Evolutionary conservation across 108 stramenopile species (phyloP).

Genomic region (Cyclotella choctawhatcheeana): DNA sequence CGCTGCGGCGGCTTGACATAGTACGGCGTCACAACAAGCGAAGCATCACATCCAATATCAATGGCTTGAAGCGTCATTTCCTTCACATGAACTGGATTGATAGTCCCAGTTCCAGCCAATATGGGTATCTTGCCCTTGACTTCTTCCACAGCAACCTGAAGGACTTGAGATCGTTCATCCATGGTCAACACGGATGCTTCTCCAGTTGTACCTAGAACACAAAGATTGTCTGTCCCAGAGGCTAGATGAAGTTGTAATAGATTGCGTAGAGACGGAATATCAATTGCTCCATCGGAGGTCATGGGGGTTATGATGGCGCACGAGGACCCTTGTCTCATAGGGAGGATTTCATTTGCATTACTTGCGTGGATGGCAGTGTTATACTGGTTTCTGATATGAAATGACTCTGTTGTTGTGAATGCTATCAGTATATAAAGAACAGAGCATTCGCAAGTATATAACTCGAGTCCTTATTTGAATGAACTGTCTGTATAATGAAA

Average conservation of each 20-base stretch:
- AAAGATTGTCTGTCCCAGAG: conserved; percentile 84
- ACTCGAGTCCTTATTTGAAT: too few species aligned
- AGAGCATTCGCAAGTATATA: too few species aligned
- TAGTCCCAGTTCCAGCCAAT: conserved; percentile 86
- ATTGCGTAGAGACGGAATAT: conserved; percentile 66
- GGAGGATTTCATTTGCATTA: conserved; percentile 26
- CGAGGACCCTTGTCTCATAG: conserved; percentile 72
- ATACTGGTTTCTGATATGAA: background rate
- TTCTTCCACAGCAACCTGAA: conserved; percentile 74
- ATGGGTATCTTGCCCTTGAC: conserved; percentile 80
- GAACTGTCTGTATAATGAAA: too few species aligned
- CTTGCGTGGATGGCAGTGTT: background rate
- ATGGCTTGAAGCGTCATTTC: conserved; percentile 86
- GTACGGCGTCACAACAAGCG: conserved; percentile 91
- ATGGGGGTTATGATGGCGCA: conserved; percentile 92
- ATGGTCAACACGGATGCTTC: conserved; percentile 84
- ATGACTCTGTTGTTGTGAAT: conserved; percentile 1
- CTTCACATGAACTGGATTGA: conserved; percentile 72
- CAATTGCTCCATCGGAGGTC: conserved; percentile 68
- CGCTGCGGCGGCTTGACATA: conserved; percentile 94
- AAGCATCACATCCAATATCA: conserved; percentile 89
- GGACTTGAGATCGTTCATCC: conserved; percentile 78
- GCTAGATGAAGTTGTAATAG: conserved; percentile 81
- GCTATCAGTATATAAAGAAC: too few species aligned
- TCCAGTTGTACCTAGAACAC: conserved; percentile 93